Percentiles rank a stretch among this genome's conserved stretches.
Conservation (phyloP, 352 stramenopile genomes). For the Globisporangium orthogonon region DNA sequence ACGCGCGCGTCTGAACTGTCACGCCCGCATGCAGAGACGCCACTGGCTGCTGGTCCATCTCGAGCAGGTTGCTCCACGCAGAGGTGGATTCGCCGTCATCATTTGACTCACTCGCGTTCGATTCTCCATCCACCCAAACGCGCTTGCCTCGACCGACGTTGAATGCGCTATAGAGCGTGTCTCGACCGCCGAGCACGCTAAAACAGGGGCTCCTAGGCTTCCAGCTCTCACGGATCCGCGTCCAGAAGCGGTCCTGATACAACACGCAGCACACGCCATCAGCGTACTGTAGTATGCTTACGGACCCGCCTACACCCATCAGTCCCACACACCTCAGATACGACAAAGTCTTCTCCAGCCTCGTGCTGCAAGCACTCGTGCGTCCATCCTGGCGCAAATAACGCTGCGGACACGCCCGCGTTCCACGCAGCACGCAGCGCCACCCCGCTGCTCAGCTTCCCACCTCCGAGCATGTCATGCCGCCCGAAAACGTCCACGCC, state of each 20-base stretch:
- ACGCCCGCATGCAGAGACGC: constrained; percentile 21
- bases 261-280: neutral
- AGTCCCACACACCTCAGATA: constrained; percentile 11
- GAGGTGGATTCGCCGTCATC: constrained; percentile 3
- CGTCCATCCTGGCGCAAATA: constrained; percentile 34
- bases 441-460: constrained; percentile 25
- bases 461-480: constrained; percentile 28
- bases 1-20: constrained; percentile 16
- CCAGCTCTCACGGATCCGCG: constrained; percentile 21
- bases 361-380: constrained; percentile 31
- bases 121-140: constrained; percentile 20
- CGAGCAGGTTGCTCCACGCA: constrained; percentile 26
- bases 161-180: constrained; percentile 32
- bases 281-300: neutral
- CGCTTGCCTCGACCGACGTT: constrained; percentile 24
- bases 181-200: constrained; percentile 23
- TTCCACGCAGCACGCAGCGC: constrained; percentile 30
- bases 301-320: neutral
- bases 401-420: constrained; percentile 26
- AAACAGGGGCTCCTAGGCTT: constrained; percentile 28
- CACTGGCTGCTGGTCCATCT: constrained; percentile 27
- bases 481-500: constrained; percentile 46
- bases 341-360: constrained; percentile 17
- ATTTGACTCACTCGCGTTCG: too few species aligned
- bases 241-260: constrained; percentile 24